Percentiles rank a stretch among this genome's conserved stretches.
Conservation (phyloP, 805 yeast genomes). For the Candida endomychidarum region DNA sequence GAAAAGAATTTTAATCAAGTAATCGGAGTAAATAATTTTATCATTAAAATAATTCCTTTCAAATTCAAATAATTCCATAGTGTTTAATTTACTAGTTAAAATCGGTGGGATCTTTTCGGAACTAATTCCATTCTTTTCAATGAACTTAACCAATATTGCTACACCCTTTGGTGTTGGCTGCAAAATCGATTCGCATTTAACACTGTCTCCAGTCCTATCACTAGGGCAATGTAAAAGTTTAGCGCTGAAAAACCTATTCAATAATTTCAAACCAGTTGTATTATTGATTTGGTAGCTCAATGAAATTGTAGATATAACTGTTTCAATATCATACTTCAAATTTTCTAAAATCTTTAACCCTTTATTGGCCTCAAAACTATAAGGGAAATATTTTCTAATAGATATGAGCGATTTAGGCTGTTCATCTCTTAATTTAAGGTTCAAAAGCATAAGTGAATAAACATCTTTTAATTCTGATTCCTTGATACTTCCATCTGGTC, state of each 20-base stretch:
- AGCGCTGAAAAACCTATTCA: conserved; percentile 56
- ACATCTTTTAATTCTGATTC: conserved; percentile 60
- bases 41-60: conserved; percentile 65
- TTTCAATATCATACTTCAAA: conserved; percentile 49
- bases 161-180: conserved; percentile 95
- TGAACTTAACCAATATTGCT: conserved; percentile 61
- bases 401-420: conserved; percentile 9
- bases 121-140: conserved; percentile 54
- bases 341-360: conserved; percentile 55
- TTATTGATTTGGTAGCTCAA: conserved; percentile 55
- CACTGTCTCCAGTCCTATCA: conserved; percentile 59
- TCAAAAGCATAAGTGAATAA: conserved; percentile 48
- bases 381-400: conserved; percentile 43
- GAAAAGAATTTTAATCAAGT: conserved; percentile 66
- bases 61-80: conserved; percentile 68
- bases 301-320: conserved; percentile 50
- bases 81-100: conserved; percentile 58
- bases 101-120: conserved; percentile 41
- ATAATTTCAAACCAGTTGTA: conserved; percentile 46
- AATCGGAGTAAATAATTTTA: conserved; percentile 58
- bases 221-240: conserved; percentile 72
- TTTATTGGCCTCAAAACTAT: conserved; percentile 48
- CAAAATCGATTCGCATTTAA: conserved; percentile 39
- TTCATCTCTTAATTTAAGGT: conserved; percentile 30
- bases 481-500: conserved; percentile 54